Evolutionary conservation across 176 grass and related monocot genomes (phyloP).

Genomic region (Secale cereale): DNA sequence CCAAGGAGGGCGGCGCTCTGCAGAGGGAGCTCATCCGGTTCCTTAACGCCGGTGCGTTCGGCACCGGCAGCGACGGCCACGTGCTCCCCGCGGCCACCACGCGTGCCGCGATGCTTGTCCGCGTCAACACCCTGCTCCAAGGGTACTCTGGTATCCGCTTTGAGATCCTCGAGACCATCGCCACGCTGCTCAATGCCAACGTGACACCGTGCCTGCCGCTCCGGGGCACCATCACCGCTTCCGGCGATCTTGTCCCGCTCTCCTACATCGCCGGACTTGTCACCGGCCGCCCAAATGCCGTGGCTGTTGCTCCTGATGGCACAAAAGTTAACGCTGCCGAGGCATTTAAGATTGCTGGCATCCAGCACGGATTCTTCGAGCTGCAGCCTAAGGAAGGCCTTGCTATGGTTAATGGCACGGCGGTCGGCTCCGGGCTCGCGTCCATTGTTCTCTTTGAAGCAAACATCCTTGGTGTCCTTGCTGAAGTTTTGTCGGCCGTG

Average conservation of each 20-base stretch:
- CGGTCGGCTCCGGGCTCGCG: conserved; percentile 76
- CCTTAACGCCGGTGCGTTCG: conserved; percentile 54
- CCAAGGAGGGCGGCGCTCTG: neutral
- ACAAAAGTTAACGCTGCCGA: neutral
- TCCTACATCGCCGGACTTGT: neutral
- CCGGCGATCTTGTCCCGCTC: neutral
- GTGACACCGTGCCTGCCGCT: conserved; percentile 43
- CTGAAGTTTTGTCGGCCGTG: neutral
- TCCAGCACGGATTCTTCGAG: conserved; percentile 51
- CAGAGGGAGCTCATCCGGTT: conserved; percentile 11
- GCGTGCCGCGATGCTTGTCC: conserved; percentile 50
- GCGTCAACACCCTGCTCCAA: conserved; percentile 54
- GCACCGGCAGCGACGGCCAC: conserved; percentile 31
- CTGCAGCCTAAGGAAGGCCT: conserved; percentile 85
- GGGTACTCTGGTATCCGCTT: conserved; percentile 57
- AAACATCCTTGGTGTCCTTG: neutral
- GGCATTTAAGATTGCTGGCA: conserved; percentile 23
- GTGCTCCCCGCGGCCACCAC: conserved; percentile 26
- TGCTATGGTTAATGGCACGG: conserved; percentile 83
- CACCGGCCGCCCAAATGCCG: neutral
- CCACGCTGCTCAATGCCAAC: conserved; percentile 43
- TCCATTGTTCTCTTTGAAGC: conserved; percentile 21
- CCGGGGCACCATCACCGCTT: neutral
- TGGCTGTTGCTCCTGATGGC: neutral
- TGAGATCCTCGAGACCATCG: conserved; percentile 49